Evolutionary conservation across 371 early-diverging fungal species (phyloP), one percentile per base, ranked within the genome.

Genomic region (Mortierella sp.): DNA sequence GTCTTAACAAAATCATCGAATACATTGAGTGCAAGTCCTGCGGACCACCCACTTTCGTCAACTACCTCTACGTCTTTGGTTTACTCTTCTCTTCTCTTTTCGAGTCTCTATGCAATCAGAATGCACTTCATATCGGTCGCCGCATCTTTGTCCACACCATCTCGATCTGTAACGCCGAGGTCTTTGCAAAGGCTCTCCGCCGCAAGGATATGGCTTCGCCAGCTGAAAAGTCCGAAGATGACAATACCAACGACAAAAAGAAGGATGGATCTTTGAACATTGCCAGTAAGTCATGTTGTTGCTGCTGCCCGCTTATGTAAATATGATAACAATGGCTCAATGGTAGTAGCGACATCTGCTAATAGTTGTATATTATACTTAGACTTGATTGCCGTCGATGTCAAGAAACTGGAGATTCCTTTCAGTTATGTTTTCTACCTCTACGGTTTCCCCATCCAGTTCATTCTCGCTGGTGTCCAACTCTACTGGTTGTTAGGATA

Each of bases 401-500:
- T 89, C 26, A 88, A 88, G 68, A 88, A 89, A 62, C 49, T 88
- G n/a, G 88, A 85, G 24, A 87, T 88, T 62, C 68, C 87, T 26
- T 77, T 79, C 57, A 88, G 89, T 1, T 90, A 90, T 37, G 64
- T 88, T 18, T 89, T 88, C 37, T 88, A 88, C 12, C 66, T 91
- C 20, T 93, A 92, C 64, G 87, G 87, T 12, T 86, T 85, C 47
- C 92, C 92, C 2, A 65, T 93, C 16, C 90, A 90, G 69, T 87
- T 92, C 30, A 30, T 84, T 2, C 64, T 93, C 32, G 90, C 92
- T 28, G 81, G 90, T 20, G 86, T 88, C 78, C 88, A 88, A 73
- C 77, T 94, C 58, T 91, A 91, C 70, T 83, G 83, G 61, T 79
- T 92, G 22, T 80, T 94, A 45, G 95, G 94, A 22, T 70, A 75